Conservation (phyloP, 768 basidiomycete genomes). For the Boletus rubroflammeus region DNA sequence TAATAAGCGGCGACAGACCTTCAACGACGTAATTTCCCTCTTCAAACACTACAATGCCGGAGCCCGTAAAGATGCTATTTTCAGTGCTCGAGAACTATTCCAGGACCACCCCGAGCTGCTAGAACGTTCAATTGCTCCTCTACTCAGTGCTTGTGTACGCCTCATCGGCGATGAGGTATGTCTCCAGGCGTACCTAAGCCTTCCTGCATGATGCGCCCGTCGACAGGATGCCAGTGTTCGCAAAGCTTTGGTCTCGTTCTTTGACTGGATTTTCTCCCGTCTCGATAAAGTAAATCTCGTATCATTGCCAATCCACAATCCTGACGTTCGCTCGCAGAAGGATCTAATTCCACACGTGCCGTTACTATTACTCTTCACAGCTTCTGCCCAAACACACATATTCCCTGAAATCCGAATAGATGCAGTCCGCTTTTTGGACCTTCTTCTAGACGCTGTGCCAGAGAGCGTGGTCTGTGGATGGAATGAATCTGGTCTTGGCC, state of each 20-base stretch:
- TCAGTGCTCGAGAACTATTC: constrained; percentile 70
- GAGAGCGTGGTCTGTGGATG: constrained; percentile 64
- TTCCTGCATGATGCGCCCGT: not conserved
- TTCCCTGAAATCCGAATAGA: constrained; percentile 94
- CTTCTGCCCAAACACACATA: constrained; percentile 91
- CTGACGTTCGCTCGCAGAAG: constrained; percentile 42
- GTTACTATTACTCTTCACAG: constrained; percentile 75
- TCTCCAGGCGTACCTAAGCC: not conserved
- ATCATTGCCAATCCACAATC: not conserved
- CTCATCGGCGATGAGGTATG: constrained; percentile 80
- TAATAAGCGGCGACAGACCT: constrained; percentile 71
- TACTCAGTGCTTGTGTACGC: constrained; percentile 62
- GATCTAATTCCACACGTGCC: constrained; percentile 72
- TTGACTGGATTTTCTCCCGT: constrained; percentile 68
- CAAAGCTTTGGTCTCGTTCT: constrained; percentile 63
- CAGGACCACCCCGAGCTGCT: constrained; percentile 57
- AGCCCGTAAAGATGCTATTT: constrained; percentile 74
- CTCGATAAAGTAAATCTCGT: constrained; percentile 48
- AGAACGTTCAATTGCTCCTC: constrained; percentile 44
- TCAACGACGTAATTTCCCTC: constrained; percentile 73
- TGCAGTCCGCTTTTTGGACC: constrained; percentile 73
- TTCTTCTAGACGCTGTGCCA: constrained; percentile 71
- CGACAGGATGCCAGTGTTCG: constrained; percentile 76
- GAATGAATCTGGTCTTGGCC: constrained; percentile 47
- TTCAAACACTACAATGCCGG: constrained; percentile 80